phyloP scores from a whole-genome alignment of 768 basidiomycete species.

The Calocybe indica region DNA sequence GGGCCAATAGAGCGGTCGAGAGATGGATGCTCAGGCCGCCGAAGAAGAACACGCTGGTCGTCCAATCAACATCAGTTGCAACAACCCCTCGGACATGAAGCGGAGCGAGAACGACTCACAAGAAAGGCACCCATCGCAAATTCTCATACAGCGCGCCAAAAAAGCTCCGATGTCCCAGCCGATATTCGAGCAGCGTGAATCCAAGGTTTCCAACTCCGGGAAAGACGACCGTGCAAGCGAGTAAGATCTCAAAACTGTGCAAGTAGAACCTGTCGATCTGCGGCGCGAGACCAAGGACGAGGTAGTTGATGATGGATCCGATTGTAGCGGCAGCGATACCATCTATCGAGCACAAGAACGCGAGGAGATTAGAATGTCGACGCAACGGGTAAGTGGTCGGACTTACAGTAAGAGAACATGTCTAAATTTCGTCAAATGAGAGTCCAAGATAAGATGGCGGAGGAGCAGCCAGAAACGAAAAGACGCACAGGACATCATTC shows the following conservation, averaged over 20 bases:
- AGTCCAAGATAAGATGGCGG: background rate
- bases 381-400: slow-evolving; percentile 8
- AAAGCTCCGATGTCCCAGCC: slow-evolving; percentile 56
- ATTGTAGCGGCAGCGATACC: slow-evolving; percentile 66
- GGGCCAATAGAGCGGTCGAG: slow-evolving; percentile 58
- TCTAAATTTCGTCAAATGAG: slow-evolving; percentile 17
- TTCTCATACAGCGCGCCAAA: slow-evolving; percentile 49
- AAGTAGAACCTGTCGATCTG: slow-evolving; percentile 71
- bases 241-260: slow-evolving; percentile 75
- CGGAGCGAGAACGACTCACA: slow-evolving; percentile 37
- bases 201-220: slow-evolving; percentile 71
- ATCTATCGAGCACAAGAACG: slow-evolving; percentile 19
- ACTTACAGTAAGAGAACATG: slow-evolving; percentile 43
- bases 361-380: slow-evolving; percentile 4
- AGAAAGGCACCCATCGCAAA: slow-evolving; percentile 65
- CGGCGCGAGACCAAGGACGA: slow-evolving; percentile 65
- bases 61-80: background rate
- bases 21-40: slow-evolving; percentile 71
- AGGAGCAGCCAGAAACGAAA: background rate
- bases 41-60: slow-evolving; percentile 69
- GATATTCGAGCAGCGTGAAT: slow-evolving; percentile 69
- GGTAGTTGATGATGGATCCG: slow-evolving; percentile 67
- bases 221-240: slow-evolving; percentile 76
- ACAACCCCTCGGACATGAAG: background rate
- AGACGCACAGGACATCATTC: slow-evolving; percentile 63